Percentiles rank a stretch among this genome's conserved stretches.
phyloP scores from a whole-genome alignment of 2,329 filamentous ascomycete species.

The Alternaria arborescens region DNA sequence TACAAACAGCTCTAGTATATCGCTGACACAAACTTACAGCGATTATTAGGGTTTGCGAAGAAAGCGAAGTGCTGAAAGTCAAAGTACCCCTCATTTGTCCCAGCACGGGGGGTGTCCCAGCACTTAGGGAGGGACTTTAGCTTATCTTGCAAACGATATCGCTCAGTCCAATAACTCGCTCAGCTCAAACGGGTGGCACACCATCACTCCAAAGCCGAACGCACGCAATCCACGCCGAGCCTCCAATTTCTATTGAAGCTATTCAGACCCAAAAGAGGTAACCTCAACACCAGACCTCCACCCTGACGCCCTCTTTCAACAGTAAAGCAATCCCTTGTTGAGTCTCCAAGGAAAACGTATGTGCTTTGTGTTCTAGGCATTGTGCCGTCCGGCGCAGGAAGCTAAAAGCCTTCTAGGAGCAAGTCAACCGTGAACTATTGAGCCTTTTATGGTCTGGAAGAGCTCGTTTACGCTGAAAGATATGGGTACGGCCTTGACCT shows the following conservation, averaged over 20 bases:
- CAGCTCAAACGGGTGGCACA: not conserved
- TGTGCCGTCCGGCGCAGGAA: constrained; percentile 9
- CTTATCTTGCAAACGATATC: not conserved
- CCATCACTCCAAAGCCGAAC: not conserved
- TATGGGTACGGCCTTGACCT: constrained; percentile 5
- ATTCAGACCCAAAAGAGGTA: constrained; percentile 41
- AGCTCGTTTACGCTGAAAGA: not conserved
- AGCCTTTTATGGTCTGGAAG: constrained; percentile 10
- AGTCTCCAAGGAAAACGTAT: constrained; percentile 5
- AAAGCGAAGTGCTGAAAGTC: no score
- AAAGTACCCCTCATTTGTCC: no score
- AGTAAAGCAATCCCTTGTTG: constrained; percentile 26
- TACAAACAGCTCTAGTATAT: no score
- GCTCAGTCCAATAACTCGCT: not conserved
- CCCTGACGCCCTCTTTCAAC: constrained; percentile 16
- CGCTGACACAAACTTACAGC: no score
- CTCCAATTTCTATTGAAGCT: constrained; percentile 33
- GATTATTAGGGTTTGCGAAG: no score
- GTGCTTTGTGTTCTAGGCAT: constrained; percentile 21
- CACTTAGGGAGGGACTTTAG: no score
- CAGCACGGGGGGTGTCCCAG: no score
- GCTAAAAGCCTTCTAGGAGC: constrained; percentile 15
- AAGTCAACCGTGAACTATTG: constrained; percentile 2
- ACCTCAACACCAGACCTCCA: constrained; percentile 23
- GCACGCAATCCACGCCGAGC: constrained; percentile 27